Evolutionary conservation across 1,284 basidiomycete genomes (phyloP), one percentile per base, ranked within the genome.

Genomic region (Papiliotrema flavescens): DNA sequence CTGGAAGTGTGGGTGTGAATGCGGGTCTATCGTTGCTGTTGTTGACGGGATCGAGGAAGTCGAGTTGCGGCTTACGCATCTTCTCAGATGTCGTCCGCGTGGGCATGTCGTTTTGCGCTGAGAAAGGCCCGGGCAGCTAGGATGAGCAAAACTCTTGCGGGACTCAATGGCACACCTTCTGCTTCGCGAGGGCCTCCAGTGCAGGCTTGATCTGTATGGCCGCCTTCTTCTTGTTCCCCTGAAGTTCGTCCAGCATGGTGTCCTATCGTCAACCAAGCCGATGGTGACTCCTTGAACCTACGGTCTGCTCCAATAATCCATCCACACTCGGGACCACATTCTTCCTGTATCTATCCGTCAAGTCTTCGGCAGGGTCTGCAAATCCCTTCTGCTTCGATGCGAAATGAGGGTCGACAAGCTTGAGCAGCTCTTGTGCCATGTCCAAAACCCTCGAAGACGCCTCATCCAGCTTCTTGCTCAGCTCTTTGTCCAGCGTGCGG

Each of bases 241-340:
- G 78, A 61, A 84, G 83, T 58, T 89, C 84, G 67, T 97, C 93
- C 37, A 97, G 74, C 59, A 84, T 85, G 3, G 84, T 85, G 70
- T 96, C 90, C 87, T 90, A 55, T 2, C 20, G n/a, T 28, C 46
- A 37, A 46, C 17, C 22, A 19, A 32, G 48, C n/a, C n/a, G 51
- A 39, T 37, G 58, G n/a, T 24, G 22, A 13, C 8, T 6, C 4
- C 8, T n/a, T 14, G 49, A 43, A 78, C 85, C 73, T 64, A 88
- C 90, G 4, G 91, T 88, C 53, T 84, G 82, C 74, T 98, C 95
- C 53, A 96, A 77, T 53, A 97, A 73, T 37, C 83, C 81, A 73
- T 98, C 95, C 76, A 96, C 83, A 0, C 84, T 79, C 69, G 94
- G 90, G 17, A 90, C 86, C 0, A 95, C 82, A 32, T 65, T 60